phyloP scores from a whole-genome alignment of 2,329 filamentous ascomycete genomes.

The Aspergillus sp. region DNA sequence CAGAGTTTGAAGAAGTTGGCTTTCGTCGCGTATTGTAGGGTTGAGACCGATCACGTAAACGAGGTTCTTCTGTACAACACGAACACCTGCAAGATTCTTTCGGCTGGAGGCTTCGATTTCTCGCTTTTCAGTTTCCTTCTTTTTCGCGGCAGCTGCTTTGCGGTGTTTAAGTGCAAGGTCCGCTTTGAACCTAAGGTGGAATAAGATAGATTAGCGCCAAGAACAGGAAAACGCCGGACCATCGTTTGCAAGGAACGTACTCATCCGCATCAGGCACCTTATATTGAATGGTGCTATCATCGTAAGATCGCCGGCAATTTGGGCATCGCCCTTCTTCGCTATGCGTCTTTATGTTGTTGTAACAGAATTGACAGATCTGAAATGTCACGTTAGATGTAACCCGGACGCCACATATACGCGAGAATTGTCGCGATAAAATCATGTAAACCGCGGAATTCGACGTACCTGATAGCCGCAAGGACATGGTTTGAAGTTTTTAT shows the following conservation, averaged over 20 bases:
- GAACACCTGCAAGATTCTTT: constrained; percentile 91
- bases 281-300: constrained; percentile 96
- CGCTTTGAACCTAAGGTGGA: constrained; percentile 47
- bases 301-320: constrained; percentile 93
- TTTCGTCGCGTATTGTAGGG: constrained; percentile 88
- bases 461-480: constrained; percentile 96
- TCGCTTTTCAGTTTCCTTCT: constrained; percentile 93
- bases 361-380: constrained; percentile 99
- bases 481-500: constrained; percentile 95
- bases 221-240: constrained; percentile 8
- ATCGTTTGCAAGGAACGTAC: constrained; percentile 56
- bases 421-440: not conserved
- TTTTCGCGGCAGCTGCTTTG: constrained; percentile 84
- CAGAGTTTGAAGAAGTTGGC: constrained; percentile 78
- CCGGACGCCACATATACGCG: no score
- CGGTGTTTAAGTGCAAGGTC: constrained; percentile 69
- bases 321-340: constrained; percentile 91
- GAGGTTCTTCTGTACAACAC: constrained; percentile 97
- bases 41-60: constrained; percentile 96
- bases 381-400: constrained; percentile 5
- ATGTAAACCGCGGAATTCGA: not conserved
- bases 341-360: constrained; percentile 98
- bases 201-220: constrained; percentile 21
- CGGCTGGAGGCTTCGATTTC: constrained; percentile 94
- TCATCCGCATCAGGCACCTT: constrained; percentile 94